phyloP scores from a whole-genome alignment of 179 eudicot genomes.

The Silene noctiflora region DNA sequence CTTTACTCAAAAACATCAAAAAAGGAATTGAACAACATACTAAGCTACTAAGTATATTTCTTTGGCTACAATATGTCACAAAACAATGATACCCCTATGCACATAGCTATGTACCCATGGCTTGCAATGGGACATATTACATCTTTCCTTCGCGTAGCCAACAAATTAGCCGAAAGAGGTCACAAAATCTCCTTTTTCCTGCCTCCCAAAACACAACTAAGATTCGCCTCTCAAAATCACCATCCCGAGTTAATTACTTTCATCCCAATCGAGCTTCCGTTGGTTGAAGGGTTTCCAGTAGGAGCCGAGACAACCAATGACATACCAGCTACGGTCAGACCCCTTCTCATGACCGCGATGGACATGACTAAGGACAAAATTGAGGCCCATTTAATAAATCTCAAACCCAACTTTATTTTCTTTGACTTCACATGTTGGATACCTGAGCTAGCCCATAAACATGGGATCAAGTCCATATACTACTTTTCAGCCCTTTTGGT shows the following conservation, averaged over 20 bases:
- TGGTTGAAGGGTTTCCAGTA: background rate
- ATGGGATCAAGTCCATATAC: background rate
- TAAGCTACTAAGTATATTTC: too few relatives aligned
- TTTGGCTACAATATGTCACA: too few relatives aligned
- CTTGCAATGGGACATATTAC: background rate
- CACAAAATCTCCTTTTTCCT: background rate
- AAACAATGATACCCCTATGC: background rate
- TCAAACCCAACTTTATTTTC: background rate
- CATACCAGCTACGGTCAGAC: background rate
- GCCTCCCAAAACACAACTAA: background rate
- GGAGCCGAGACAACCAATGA: background rate
- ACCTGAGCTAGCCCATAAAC: background rate
- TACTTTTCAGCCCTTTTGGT: background rate
- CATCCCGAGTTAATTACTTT: background rate
- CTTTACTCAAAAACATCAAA: too few relatives aligned
- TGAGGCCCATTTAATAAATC: background rate
- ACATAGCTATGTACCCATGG: background rate
- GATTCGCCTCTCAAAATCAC: background rate
- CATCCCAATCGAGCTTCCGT: background rate
- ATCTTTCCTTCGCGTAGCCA: background rate
- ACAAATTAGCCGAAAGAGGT: background rate
- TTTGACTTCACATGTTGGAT: background rate
- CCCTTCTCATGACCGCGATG: background rate
- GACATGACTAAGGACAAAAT: background rate
- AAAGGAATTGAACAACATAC: too few relatives aligned